Conservation (phyloP, 805 yeast species). For the Lachancea fermentati region DNA sequence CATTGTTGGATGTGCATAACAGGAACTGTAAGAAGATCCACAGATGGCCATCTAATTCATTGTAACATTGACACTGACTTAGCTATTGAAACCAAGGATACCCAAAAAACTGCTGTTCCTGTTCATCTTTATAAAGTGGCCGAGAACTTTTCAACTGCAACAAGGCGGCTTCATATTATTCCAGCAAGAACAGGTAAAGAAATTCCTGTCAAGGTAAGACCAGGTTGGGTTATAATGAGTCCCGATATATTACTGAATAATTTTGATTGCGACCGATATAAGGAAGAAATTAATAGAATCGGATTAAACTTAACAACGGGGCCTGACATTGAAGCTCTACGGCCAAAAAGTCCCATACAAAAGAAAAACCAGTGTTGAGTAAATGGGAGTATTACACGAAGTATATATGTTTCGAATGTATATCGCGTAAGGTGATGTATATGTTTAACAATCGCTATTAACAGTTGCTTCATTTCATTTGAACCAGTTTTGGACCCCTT, state of each 20-base stretch:
- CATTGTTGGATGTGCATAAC: constrained; percentile 98
- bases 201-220: constrained; percentile 58
- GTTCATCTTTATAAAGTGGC: constrained; percentile 72
- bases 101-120: constrained; percentile 53
- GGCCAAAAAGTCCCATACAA: constrained; percentile 75
- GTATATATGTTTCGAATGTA: too few relatives aligned
- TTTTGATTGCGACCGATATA: constrained; percentile 47
- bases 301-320: constrained; percentile 61
- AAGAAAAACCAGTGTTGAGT: constrained; percentile 12
- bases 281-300: constrained; percentile 37
- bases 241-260: constrained; percentile 78
- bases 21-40: constrained; percentile 84
- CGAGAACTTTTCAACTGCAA: constrained; percentile 82
- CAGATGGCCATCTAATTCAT: constrained; percentile 78
- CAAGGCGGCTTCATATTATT: constrained; percentile 76
- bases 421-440: too few relatives aligned
- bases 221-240: constrained; percentile 87
- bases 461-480: too few relatives aligned
- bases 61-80: constrained; percentile 91
- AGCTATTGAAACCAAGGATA: constrained; percentile 51
- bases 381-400: too few relatives aligned
- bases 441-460: too few relatives aligned
- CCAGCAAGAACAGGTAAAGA: constrained; percentile 67
- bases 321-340: constrained; percentile 66
- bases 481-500: constrained; percentile 52